Evolutionary conservation across 164 flowering plant species (phyloP), one percentile per base, ranked within the genome.

Genomic region (Pachysandra terminalis): DNA sequence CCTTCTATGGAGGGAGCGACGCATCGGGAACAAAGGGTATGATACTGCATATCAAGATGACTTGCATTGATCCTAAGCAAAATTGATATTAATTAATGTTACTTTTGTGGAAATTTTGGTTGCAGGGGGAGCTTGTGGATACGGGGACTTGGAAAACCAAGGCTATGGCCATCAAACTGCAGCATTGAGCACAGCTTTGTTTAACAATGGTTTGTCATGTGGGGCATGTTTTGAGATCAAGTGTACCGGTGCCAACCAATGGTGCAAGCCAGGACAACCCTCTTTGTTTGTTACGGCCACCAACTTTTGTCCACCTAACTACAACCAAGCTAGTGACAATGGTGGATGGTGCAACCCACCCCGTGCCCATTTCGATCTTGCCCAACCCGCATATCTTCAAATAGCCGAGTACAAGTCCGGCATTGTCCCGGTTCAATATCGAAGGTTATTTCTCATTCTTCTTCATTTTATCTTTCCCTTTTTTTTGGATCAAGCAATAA

Each of bases 101-200:
- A n/a, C n/a, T n/a, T n/a, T n/a, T n/a, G n/a, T n/a, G n/a, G n/a
- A 16, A 19, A 17, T 16, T 45, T 21, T 26, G 21, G 28, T 51
- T 64, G 56, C 35, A 90, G 96, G 85, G 13, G 98, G 95, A 21
- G 95, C 98, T 6, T 92, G 96, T 70, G 96, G 96, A 0, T 92
- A 87, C 59, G 81, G 74, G 17, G 76, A 88, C 68, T 65, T 80
- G 49, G 61, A 67, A 23, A 27, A 66, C 16, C 67, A 78, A 61
- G 91, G 90, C 0, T 93, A 87, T 37, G 96, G 93, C 0, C 2
- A 61, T 3, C 65, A 80, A 9, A 90, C 89, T 3, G 85, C 88
- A 19, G 94, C 96, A 3, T 24, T 90, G 81, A 89, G 96, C 83
- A 41, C 70, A 0, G 79, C 66, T 0, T 19, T 91, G 80, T 91